These are phyloP conservation scores for Penicillium aurantiogriseum DNA, from an alignment of 2,329 filamentous ascomycete species.

Conservation along the genomic window DNA sequence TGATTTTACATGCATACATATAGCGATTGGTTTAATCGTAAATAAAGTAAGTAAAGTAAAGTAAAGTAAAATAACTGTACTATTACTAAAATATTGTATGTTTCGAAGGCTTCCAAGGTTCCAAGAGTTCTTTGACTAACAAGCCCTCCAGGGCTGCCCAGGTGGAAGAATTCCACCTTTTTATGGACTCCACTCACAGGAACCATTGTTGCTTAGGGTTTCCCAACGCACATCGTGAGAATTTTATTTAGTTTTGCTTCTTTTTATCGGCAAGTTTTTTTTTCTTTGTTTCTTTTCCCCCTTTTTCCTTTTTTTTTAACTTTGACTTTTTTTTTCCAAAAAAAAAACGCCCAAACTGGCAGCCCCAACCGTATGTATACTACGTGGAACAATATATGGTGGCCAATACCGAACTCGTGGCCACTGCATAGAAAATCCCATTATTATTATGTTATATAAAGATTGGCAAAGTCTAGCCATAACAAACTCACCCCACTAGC, in stretches of 20 bases:
- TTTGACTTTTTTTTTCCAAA: not conserved
- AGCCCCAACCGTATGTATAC: slow-evolving; percentile 1
- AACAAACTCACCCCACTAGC: slow-evolving; percentile 23
- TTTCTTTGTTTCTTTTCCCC: not conserved
- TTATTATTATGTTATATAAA: not conserved
- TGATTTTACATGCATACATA: not conserved
- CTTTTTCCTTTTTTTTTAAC: not conserved
- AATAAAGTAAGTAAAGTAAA: not conserved
- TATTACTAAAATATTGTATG: not conserved
- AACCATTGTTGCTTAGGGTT: not conserved
- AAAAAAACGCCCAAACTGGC: not conserved
- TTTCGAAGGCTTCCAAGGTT: not conserved
- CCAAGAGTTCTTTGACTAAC: not conserved
- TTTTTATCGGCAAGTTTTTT: not conserved
- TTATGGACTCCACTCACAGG: not conserved
- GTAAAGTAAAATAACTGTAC: not conserved
- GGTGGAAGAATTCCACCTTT: not conserved
- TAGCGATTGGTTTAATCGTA: not conserved
- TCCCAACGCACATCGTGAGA: not conserved
- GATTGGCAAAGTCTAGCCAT: not conserved
- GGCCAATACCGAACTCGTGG: not conserved
- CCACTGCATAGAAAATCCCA: not conserved
- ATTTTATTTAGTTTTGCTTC: not conserved
- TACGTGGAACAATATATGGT: not conserved
- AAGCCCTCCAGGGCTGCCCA: too few species aligned